phyloP scores from a whole-genome alignment of 805 yeast species.

The Sungouiella thailandica region DNA sequence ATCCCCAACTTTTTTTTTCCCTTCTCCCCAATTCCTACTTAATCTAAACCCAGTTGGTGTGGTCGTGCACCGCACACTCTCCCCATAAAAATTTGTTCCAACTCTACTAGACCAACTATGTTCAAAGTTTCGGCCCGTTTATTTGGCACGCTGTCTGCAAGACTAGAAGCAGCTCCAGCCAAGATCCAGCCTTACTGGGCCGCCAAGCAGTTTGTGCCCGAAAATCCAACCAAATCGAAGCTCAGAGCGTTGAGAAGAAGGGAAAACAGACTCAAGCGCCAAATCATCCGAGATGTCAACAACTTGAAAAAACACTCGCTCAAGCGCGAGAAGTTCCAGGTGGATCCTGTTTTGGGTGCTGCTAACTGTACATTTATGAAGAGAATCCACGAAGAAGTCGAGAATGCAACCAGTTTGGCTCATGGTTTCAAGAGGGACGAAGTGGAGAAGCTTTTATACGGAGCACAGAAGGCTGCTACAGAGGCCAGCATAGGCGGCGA shows the following conservation, averaged over 20 bases:
- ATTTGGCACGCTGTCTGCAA: slow-evolving; percentile 3
- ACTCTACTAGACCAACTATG: slow-evolving; percentile 6
- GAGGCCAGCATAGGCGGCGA: slow-evolving; percentile 30
- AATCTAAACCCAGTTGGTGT: too few species aligned
- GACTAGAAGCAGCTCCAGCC: slow-evolving; percentile 7
- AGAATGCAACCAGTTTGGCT: slow-evolving; percentile 61
- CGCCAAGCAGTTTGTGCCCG: slow-evolving; percentile 33
- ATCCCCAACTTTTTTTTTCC: too few species aligned
- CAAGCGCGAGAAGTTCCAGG: slow-evolving; percentile 27
- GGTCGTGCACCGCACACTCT: slow-evolving; percentile 1
- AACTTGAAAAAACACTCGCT: slow-evolving; percentile 36
- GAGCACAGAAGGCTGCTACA: slow-evolving; percentile 64
- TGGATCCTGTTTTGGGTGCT: slow-evolving; percentile 85
- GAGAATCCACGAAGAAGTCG: slow-evolving; percentile 61
- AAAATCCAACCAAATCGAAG: slow-evolving; percentile 27
- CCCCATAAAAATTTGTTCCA: slow-evolving; percentile 1
- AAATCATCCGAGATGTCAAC: slow-evolving; percentile 32
- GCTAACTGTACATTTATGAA: slow-evolving; percentile 59
- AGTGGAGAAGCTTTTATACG: slow-evolving; percentile 70
- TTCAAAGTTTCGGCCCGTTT: slow-evolving; percentile 8
- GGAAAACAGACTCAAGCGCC: slow-evolving; percentile 37
- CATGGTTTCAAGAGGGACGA: slow-evolving; percentile 56
- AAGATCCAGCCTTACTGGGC: slow-evolving; percentile 20
- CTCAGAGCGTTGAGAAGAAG: slow-evolving; percentile 32
- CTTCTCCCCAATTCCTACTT: too few species aligned